These are phyloP conservation scores for Ophiostoma triangulosporum DNA, from an alignment of 2,329 filamentous ascomycete species.

Conservation along the genomic window DNA sequence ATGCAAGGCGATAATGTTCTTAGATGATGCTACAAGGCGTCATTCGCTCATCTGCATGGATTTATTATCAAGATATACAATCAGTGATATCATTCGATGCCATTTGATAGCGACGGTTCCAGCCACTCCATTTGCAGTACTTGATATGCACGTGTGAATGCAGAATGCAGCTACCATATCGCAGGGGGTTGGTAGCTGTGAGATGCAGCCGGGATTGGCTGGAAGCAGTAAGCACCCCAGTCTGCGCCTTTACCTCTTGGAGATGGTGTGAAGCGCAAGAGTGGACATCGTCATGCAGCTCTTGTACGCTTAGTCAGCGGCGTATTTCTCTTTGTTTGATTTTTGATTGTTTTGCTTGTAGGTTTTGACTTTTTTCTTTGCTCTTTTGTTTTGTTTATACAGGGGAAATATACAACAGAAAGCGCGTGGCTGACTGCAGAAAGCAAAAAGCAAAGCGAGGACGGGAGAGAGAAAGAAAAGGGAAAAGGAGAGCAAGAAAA, in stretches of 20 bases:
- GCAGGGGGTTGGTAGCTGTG: background rate
- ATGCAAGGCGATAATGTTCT: too few relatives aligned
- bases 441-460: background rate
- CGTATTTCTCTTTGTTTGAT: background rate
- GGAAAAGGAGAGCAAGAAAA: background rate
- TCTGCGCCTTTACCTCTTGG: background rate
- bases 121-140: background rate
- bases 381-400: constrained; percentile 5
- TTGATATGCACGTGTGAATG: background rate
- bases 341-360: background rate
- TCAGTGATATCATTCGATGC: too few relatives aligned
- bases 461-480: background rate
- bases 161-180: background rate
- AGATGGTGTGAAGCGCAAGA: background rate
- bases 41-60: background rate
- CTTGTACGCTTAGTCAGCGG: background rate
- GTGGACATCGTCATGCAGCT: constrained; percentile 7
- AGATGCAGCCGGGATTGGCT: constrained; percentile 6
- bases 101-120: background rate
- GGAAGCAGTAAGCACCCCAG: constrained; percentile 3
- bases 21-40: too few relatives aligned
- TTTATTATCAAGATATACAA: too few relatives aligned
- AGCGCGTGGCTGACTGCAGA: background rate
- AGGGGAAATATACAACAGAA: constrained; percentile 8
- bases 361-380: background rate